Conservation (phyloP, 1,139 yeast genomes). For the Saccharomyces hybrid region DNA sequence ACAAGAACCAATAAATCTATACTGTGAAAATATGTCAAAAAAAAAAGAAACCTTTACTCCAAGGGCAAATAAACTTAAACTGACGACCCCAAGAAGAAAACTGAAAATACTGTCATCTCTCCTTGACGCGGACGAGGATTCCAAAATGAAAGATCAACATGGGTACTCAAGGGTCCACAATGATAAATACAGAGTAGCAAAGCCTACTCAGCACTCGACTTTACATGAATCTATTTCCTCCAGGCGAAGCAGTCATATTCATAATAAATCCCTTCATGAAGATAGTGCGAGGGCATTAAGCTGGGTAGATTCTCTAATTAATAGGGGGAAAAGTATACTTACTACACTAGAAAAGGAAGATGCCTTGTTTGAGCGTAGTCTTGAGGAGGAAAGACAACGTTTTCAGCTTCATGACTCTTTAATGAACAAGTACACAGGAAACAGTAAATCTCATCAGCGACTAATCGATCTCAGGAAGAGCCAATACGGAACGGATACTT, state of each 20-base stretch:
- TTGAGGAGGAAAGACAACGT: neutral
- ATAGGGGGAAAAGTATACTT: slow-evolving; percentile 35
- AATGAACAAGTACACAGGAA: neutral
- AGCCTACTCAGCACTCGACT: neutral
- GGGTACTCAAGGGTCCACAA: neutral
- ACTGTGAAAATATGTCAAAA: slow-evolving; percentile 28
- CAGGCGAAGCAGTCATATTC: neutral
- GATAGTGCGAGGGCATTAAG: slow-evolving; percentile 26
- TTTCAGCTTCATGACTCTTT: neutral
- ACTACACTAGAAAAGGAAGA: slow-evolving; percentile 33
- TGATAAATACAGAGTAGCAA: neutral
- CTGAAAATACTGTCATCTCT: neutral
- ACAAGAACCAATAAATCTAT: neutral
- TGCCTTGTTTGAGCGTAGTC: slow-evolving; percentile 5
- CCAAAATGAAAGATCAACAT: neutral
- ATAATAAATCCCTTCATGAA: neutral
- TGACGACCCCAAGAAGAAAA: neutral
- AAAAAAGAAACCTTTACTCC: slow-evolving; percentile 15
- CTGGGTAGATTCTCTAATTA: slow-evolving; percentile 45
- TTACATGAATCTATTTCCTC: neutral
- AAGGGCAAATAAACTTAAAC: neutral
- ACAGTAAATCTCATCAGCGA: neutral
- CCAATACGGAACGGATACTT: slow-evolving; percentile 12
- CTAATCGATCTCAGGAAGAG: neutral
- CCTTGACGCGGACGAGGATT: neutral